Conservation (phyloP, 1,284 basidiomycete genomes). For the Irpex rosettiformis region DNA sequence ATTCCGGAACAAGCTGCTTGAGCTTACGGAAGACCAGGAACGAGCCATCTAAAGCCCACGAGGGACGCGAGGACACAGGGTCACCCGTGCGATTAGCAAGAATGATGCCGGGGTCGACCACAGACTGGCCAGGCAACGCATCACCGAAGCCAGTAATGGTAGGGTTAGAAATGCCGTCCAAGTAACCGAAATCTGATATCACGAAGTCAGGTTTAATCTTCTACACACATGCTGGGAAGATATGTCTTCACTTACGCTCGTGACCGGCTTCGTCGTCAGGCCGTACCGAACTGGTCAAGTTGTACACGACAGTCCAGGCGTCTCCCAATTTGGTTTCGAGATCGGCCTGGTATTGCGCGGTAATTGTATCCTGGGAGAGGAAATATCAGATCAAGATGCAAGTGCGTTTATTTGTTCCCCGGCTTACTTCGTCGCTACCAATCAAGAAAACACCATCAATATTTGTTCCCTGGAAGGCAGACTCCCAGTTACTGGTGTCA, state of each 20-base stretch:
- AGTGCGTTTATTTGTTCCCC: too few relatives aligned
- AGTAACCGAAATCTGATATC: conserved; percentile 22
- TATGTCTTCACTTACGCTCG: conserved; percentile 13
- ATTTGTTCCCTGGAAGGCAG: conserved; percentile 3
- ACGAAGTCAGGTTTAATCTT: not conserved
- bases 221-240: conserved; percentile 8
- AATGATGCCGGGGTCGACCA: conserved; percentile 28
- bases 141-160: conserved; percentile 30
- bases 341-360: not conserved
- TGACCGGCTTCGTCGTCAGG: not conserved
- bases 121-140: conserved; percentile 24
- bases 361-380: not conserved
- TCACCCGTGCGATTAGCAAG: conserved; percentile 30
- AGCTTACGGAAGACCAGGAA: conserved; percentile 33
- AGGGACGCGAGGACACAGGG: conserved; percentile 14
- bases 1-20: conserved; percentile 27
- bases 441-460: conserved; percentile 10
- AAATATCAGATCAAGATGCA: not conserved
- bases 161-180: conserved; percentile 27
- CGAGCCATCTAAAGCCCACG: conserved; percentile 26
- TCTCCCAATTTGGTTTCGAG: not conserved
- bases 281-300: too few relatives aligned
- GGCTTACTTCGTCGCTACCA: conserved; percentile 8
- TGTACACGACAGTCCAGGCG: not conserved
- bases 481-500: conserved; percentile 3